phyloP scores from a whole-genome alignment of 2,329 filamentous ascomycete species.

The Penicillium expansum region DNA sequence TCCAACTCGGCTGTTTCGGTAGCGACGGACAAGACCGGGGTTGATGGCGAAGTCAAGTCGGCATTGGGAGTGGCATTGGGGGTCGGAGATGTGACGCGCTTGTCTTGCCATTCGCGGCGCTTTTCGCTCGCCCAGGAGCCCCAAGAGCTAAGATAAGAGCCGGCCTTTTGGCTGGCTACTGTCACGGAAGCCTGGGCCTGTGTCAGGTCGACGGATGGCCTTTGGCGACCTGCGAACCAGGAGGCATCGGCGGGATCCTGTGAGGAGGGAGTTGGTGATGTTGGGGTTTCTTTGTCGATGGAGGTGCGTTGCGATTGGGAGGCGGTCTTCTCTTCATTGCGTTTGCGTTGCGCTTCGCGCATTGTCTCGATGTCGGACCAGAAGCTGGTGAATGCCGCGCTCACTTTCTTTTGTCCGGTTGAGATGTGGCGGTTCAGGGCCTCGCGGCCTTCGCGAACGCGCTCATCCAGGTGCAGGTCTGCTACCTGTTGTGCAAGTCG shows the following conservation, averaged over 20 bases:
- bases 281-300: constrained; percentile 26
- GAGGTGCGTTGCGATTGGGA: constrained; percentile 31
- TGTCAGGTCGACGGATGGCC: constrained; percentile 48
- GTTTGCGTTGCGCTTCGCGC: constrained; percentile 67
- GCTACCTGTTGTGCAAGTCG: constrained; percentile 87
- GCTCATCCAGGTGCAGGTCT: constrained; percentile 89
- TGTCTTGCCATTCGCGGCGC: constrained; percentile 47
- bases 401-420: constrained; percentile 83
- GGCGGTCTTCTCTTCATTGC: constrained; percentile 35
- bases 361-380: constrained; percentile 87
- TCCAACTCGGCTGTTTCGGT: constrained; percentile 29
- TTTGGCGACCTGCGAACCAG: constrained; percentile 34
- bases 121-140: constrained; percentile 57
- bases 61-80: neutral
- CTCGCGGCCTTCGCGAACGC: constrained; percentile 78
- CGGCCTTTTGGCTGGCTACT: constrained; percentile 55
- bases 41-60: constrained; percentile 19
- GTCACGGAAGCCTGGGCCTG: constrained; percentile 55
- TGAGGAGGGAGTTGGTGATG: constrained; percentile 26
- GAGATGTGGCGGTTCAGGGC: constrained; percentile 85
- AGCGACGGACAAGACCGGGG: constrained; percentile 22
- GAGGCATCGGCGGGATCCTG: constrained; percentile 14
- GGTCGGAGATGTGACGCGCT: constrained; percentile 28
- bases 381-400: constrained; percentile 78
- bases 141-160: constrained; percentile 64